Evolutionary conservation across 2,329 filamentous ascomycete species (phyloP).

Genomic region (Pseudocercospora musae): DNA sequence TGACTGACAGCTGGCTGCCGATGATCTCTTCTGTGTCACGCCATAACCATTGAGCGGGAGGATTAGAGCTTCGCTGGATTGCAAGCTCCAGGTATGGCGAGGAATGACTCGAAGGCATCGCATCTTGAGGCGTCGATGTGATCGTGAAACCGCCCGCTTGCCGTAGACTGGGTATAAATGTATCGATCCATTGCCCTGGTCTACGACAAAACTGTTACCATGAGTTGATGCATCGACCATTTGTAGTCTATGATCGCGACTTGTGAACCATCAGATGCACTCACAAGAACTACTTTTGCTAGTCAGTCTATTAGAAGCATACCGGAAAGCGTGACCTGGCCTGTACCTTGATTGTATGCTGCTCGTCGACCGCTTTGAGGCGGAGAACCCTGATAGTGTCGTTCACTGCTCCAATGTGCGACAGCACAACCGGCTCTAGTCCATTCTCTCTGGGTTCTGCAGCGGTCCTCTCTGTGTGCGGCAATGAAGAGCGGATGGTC

Average conservation of each 20-base stretch:
- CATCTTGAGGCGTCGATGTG: conserved; percentile 64
- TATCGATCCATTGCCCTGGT: conserved; percentile 86
- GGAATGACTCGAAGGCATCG: conserved; percentile 22
- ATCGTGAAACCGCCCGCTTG: conserved; percentile 86
- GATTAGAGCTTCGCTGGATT: conserved; percentile 69
- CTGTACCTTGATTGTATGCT: conserved; percentile 32
- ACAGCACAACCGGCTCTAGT: conserved; percentile 61
- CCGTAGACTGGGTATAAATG: conserved; percentile 65
- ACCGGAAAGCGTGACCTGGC: not conserved
- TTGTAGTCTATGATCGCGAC: not conserved
- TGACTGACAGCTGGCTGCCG: conserved; percentile 58
- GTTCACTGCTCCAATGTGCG: conserved; percentile 63
- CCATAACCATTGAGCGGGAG: conserved; percentile 76
- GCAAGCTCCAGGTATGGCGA: conserved; percentile 69
- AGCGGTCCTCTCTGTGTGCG: conserved; percentile 70
- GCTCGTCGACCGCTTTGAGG: conserved; percentile 54
- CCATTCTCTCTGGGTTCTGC: conserved; percentile 66
- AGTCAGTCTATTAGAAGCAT: conserved; percentile 18
- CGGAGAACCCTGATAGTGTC: conserved; percentile 64
- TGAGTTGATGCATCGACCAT: not conserved
- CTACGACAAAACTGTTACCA: not conserved
- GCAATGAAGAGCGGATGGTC: conserved; percentile 30
- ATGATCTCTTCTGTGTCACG: conserved; percentile 54
- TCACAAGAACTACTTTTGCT: conserved; percentile 56
- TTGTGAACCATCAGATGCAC: not conserved